Base-by-base conservation (phyloP, 1,139 yeast genomes). In the Debaryomyces sp. region DNA sequence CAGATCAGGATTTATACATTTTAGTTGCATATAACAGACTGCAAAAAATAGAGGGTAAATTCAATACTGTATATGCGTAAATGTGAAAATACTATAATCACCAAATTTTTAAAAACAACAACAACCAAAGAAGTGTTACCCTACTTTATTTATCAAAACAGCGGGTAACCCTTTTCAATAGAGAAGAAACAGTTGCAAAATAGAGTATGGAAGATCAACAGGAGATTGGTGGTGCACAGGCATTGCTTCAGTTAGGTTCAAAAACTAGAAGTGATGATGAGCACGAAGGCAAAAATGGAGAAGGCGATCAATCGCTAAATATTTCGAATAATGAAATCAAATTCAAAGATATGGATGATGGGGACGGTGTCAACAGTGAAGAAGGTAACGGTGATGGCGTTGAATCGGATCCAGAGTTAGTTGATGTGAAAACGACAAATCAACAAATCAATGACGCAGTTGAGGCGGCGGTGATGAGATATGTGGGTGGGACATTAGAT, bases 391-490 rank as follows among this genome's bases (percentile, higher is more conserved):
- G 45, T 6, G 55, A 51, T 10, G 52, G 43, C 4, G 46, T 48
- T 29, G 57, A 44, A 18, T 46, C 54, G 23, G 64, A 58, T 18
- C 64, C 62, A 17, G 68, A 58, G 6, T 61, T 58, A 32, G 53
- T 47, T 47, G 65, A 66, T 17, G 54, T 60, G 30, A 68, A 67
- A 47, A 62, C 63, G 21, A 70, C 68, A 5, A 69, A 70, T 52
- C 77, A 74, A 47, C 78, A 73, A 57, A 62, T 75, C 27, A 75
- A 73, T 48, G 82, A 78, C 55, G 82, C 84, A 4, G 87, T 82
- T 6, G 87, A 82, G 57, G 91, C 87, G n/a, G 92, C 90, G 0
- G 89, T 86, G 32, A 75, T 86, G 82, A 77, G 81, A 50, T 80
- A 81, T 55, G 92, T 86, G 8, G 88, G 87, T 13, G 85, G 84